Percentiles rank a stretch among this genome's conserved stretches.
These are phyloP conservation scores for Microthlaspi erraticum DNA, from an alignment of 345 rosid species.

Conservation along the genomic window DNA sequence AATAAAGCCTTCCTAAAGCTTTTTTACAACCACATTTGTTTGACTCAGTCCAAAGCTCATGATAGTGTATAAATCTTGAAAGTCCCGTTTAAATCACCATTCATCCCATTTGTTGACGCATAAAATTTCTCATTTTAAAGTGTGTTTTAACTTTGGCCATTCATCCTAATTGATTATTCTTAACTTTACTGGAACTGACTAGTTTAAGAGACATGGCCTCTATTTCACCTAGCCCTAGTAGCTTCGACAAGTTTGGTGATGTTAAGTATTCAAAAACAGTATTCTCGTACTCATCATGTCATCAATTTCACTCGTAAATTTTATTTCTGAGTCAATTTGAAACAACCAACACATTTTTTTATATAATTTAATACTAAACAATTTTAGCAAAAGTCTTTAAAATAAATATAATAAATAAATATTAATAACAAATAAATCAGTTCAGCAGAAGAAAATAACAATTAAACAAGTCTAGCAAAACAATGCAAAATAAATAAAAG, in stretches of 20 bases:
- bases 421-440: too few species aligned
- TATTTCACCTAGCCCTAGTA: slow-evolving; percentile 56
- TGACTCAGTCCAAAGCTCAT: slow-evolving; percentile 14
- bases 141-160: slow-evolving; percentile 62
- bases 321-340: slow-evolving; percentile 24
- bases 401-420: too few species aligned
- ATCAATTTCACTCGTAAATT: slow-evolving; percentile 56
- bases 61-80: slow-evolving; percentile 72
- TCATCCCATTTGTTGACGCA: slow-evolving; percentile 64
- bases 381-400: too few species aligned
- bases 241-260: slow-evolving; percentile 67
- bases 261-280: slow-evolving; percentile 71
- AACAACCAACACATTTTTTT: too few species aligned
- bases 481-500: too few species aligned
- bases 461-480: too few species aligned
- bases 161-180: too few species aligned
- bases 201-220: slow-evolving; percentile 56
- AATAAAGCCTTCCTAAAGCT: slow-evolving; percentile 32
- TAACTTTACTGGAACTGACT: slow-evolving; percentile 58
- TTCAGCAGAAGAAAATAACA: too few species aligned
- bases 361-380: too few species aligned
- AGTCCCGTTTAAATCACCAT: slow-evolving; percentile 72
- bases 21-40: slow-evolving; percentile 37
- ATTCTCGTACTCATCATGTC: slow-evolving; percentile 78
- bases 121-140: slow-evolving; percentile 71